Base-by-base conservation (phyloP, 768 basidiomycete species). In the Hygrocybe punicea region DNA sequence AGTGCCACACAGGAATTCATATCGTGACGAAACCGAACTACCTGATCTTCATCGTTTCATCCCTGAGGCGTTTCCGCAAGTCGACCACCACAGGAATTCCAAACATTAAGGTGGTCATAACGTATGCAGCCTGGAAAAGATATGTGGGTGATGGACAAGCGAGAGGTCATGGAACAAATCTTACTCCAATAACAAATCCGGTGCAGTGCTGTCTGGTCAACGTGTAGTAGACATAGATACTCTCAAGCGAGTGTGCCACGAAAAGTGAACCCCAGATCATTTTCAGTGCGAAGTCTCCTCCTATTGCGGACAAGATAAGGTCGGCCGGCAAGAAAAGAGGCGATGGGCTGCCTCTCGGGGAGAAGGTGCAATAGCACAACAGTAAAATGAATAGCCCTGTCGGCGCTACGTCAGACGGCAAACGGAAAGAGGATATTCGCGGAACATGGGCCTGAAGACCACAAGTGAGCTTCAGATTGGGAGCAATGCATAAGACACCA, bases 1-100 rank as follows among this genome's bases (percentile, higher is more conserved):
- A n/a, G n/a, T n/a, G n/a, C n/a, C n/a, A n/a, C n/a, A n/a, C n/a
- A n/a, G n/a, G n/a, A n/a, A n/a, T n/a, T n/a, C n/a, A n/a, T n/a
- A n/a, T n/a, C n/a, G n/a, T n/a, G n/a, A n/a, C n/a, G n/a, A 29
- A 29, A 29, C 29, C 29, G 19, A 4, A 42, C 23, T 23, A 47
- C 11, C 21, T n/a, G 5, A 17, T 13, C 68, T 91, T 92, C 85
- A 88, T 85, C 25, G 88, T 89, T 55, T 89, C 83, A 40, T 91
- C 91, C 2, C 89, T 86, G 11, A 91, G 80, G 21, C 81, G 78
- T 61, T 70, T 77, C 53, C 81, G 73, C 59, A 91, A 68, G 59
- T 83, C 78, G 9, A 56, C 23, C 76, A 81, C 81, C 10, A 83
- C 73, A 0, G 85, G 84, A 51, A 75, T 76, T 0, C 90, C 90